Conservation (phyloP, 2,329 filamentous ascomycete genomes). For the Cladosporium sp. region DNA sequence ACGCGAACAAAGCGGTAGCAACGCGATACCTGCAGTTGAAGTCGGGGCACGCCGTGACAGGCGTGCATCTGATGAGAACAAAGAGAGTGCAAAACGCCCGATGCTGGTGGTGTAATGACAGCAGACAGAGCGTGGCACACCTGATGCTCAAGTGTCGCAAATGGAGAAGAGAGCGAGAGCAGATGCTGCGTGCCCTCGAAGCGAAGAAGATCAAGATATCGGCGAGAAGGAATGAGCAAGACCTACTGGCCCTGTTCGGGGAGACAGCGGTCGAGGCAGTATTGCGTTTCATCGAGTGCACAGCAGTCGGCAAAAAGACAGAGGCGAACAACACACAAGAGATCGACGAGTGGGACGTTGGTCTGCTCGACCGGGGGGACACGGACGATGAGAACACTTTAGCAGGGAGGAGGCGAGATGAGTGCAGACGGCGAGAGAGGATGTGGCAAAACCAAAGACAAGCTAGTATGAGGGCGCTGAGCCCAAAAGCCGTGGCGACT, state of each 20-base stretch:
- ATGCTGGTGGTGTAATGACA: constrained; percentile 2
- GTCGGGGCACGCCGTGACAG: not conserved
- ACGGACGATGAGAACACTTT: not conserved
- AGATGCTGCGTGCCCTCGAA: not conserved
- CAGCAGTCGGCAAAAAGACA: not conserved
- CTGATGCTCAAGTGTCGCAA: constrained; percentile 4
- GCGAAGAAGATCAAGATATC: not conserved
- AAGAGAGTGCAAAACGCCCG: not conserved
- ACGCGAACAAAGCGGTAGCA: constrained; percentile 3
- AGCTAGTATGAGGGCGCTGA: not conserved
- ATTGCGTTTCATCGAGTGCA: not conserved
- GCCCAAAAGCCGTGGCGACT: not conserved
- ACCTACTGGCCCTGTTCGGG: not conserved
- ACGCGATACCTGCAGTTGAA: not conserved
- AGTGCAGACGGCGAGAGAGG: not conserved
- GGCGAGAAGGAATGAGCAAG: not conserved
- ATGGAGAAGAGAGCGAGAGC: constrained; percentile 5
- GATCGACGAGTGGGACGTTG: not conserved
- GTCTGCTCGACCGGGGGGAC: not conserved
- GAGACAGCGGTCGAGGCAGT: not conserved
- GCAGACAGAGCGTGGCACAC: constrained; percentile 3
- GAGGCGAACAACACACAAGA: not conserved
- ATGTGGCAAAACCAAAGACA: not conserved
- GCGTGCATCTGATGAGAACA: not conserved
- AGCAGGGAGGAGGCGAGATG: not conserved